Evolutionary conservation across 2,329 filamentous ascomycete species (phyloP).

Genomic region (Chaetomiaceae sp.): DNA sequence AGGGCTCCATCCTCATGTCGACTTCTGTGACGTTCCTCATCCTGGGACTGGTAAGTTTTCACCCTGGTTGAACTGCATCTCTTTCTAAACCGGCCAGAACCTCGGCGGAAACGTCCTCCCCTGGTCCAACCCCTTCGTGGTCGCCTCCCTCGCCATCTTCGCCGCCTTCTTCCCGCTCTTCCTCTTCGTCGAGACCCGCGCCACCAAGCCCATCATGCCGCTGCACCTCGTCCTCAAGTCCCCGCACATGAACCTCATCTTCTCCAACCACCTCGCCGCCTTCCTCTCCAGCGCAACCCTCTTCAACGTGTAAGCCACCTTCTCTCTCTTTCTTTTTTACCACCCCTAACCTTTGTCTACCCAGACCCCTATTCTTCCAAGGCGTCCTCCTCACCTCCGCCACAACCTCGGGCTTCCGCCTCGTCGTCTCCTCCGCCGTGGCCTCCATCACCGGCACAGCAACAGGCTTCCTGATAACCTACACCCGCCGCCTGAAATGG

Average conservation of each 20-base stretch:
- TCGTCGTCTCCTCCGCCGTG: conserved; percentile 59
- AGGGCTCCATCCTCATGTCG: conserved; percentile 51
- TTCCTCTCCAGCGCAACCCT: conserved; percentile 52
- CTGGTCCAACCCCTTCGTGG: conserved; percentile 57
- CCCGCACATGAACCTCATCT: conserved; percentile 55
- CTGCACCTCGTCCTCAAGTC: conserved; percentile 45
- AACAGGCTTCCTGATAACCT: conserved; percentile 60
- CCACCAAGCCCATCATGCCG: conserved; percentile 56
- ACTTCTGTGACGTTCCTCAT: conserved; percentile 54
- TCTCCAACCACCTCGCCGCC: conserved; percentile 50
- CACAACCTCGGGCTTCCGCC: conserved; percentile 66
- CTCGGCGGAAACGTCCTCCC: conserved; percentile 61
- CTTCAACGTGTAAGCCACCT: conserved; percentile 48
- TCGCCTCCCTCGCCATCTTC: conserved; percentile 47
- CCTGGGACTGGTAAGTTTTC: conserved; percentile 48
- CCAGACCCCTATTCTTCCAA: conserved; percentile 66
- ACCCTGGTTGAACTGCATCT: neutral
- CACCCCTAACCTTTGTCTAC: neutral
- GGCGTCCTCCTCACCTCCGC: conserved; percentile 66
- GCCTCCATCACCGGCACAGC: conserved; percentile 51
- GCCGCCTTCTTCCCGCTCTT: conserved; percentile 46
- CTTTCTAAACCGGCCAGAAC: conserved; percentile 37
- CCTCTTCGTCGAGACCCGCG: conserved; percentile 48
- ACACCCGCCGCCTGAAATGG: conserved; percentile 56
- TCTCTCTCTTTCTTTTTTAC: neutral